A percentile compares a stretch with the other conserved stretches of the same genome.
Conservation (phyloP, 371 early-diverging fungal species). For the Lichtheimia corymbifera region DNA sequence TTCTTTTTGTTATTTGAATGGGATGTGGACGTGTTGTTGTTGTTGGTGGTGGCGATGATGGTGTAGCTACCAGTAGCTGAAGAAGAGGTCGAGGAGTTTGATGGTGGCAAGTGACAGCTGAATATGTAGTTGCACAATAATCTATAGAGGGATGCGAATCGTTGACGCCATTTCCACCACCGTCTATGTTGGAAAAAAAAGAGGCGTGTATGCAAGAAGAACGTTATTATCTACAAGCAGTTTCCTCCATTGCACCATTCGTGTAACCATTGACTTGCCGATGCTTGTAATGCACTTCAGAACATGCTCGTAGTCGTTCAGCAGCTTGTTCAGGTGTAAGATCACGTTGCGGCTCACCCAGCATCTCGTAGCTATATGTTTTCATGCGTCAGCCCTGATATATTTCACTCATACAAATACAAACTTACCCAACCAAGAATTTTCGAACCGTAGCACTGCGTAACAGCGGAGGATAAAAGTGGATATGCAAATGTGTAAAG, state of each 20-base stretch:
- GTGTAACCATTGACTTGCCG: slow-evolving; percentile 18
- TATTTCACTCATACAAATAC: not conserved
- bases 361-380: slow-evolving; percentile 79
- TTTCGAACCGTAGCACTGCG: slow-evolving; percentile 88
- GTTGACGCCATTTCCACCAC: slow-evolving; percentile 11
- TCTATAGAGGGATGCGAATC: slow-evolving; percentile 5
- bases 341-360: slow-evolving; percentile 94
- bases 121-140: slow-evolving; percentile 3
- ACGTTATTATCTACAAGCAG: not conserved
- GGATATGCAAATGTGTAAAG: slow-evolving; percentile 81
- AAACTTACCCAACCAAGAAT: slow-evolving; percentile 86
- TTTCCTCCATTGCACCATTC: not conserved
- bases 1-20: not conserved
- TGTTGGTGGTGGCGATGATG: slow-evolving; percentile 1
- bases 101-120: not conserved
- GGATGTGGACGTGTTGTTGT: not conserved
- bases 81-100: not conserved
- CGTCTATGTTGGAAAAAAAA: slow-evolving; percentile 3
- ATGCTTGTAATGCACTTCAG: slow-evolving; percentile 68
- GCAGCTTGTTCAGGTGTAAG: slow-evolving; percentile 92
- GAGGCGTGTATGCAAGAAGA: not conserved
- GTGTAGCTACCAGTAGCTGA: not conserved
- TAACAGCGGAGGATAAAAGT: slow-evolving; percentile 94
- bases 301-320: slow-evolving; percentile 52
- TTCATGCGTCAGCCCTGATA: not conserved